Base-by-base conservation (phyloP, 2,329 filamentous ascomycete genomes). In the Trichophyton simii region DNA sequence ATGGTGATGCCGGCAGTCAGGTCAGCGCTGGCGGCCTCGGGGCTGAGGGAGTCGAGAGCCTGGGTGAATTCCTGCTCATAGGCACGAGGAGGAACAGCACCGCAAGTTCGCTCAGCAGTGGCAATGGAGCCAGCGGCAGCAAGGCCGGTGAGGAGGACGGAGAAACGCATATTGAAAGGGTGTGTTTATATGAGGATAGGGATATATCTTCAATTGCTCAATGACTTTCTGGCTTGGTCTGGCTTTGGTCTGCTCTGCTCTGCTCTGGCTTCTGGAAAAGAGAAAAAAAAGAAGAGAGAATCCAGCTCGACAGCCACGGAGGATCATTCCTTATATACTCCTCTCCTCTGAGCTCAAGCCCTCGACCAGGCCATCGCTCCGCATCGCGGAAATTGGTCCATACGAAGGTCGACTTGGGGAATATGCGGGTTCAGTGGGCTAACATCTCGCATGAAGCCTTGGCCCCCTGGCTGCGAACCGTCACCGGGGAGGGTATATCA, bases 1-100 rank as follows among this genome's bases (percentile, higher is more conserved):
- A 79, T 67, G 31, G 67, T 66, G 62, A 78, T 73, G 7, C 46
- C 48, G 18, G 58, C 18, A 31, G 44, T 34, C n/a, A 60, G 22
- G 25, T 58, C 54, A 42, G 42, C 25, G 34, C 34, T 38, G 38
- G 36, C 54, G 20, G 57, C 61, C 11, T 57, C 13, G 5, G 41
- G 52, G 20, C 52, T 52, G 8, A 63, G 18, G 42, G 48, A 5
- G 20, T 34, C 28, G 5, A 59, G 25, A 3, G 48, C 38, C 15
- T 46, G 15, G 18, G 60, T 25, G 58, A 63, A 63, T 15, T 63
- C 61, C 11, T 15, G 3, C 22, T 55, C 52, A 36, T 55, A 55
- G 31, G 25, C 52, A 11, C 42, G 28, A 13, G 61, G 28, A 54
- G 61, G 61, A 18, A 41, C 42, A n/a, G 58, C 34, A 57, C 58